Evolutionary conservation across 345 rosid genomes (phyloP).

Genomic region (Geranium rotundifolium): DNA sequence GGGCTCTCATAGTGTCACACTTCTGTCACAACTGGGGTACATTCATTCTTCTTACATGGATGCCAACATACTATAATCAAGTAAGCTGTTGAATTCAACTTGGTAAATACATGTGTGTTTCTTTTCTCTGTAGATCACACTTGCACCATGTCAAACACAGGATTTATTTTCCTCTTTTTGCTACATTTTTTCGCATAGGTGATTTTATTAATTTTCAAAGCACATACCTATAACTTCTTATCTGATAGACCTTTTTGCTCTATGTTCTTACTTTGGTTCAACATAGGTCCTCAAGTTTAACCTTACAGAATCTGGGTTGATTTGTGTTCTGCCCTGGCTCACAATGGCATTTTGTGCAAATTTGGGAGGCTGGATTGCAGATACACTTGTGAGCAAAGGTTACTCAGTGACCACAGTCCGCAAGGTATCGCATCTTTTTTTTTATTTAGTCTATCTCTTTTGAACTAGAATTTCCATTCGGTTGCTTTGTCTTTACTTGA

Average conservation of each 20-base stretch:
- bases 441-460: not conserved
- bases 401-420: conserved; percentile 70
- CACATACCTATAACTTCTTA: no score
- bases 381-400: conserved; percentile 83
- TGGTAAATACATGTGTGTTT: no score
- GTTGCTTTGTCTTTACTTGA: no score
- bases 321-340: conserved; percentile 85
- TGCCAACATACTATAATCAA: conserved; percentile 92
- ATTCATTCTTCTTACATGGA: conserved; percentile 90
- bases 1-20: conserved; percentile 76
- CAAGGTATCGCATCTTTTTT: conserved; percentile 38
- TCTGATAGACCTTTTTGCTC: not conserved
- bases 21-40: conserved; percentile 98
- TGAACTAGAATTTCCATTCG: not conserved
- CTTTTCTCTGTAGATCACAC: no score
- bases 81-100: conserved; percentile 23
- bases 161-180: no score
- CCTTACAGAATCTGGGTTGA: conserved; percentile 76
- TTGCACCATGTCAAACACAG: no score
- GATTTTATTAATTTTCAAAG: no score
- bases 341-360: conserved; percentile 95
- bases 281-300: conserved; percentile 77
- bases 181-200: no score
- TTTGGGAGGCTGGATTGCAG: conserved; percentile 92
- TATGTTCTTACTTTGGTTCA: conserved; percentile 6